phyloP scores from a whole-genome alignment of 1,139 yeast genomes.

The Candida tunisiensis region DNA sequence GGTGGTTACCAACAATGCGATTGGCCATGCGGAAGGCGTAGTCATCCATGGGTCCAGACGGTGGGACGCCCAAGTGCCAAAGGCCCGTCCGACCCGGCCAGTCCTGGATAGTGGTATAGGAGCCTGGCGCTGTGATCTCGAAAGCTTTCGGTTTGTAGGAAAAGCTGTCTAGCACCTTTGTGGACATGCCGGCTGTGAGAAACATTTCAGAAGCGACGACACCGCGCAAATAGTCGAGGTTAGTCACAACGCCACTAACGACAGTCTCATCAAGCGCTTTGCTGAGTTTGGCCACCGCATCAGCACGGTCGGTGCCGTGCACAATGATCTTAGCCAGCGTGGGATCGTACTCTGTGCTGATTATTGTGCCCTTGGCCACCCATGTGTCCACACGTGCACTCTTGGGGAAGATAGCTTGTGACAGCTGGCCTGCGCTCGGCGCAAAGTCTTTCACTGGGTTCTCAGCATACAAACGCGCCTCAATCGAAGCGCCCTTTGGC shows the following conservation, averaged over 20 bases:
- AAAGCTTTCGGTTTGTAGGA: conserved; percentile 68
- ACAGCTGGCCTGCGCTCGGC: conserved; percentile 92
- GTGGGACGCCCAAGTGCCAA: conserved; percentile 93
- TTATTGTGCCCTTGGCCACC: conserved; percentile 79
- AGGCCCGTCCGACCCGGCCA: conserved; percentile 83
- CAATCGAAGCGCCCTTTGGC: conserved; percentile 83
- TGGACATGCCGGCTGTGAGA: conserved; percentile 64
- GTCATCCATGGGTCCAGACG: conserved; percentile 96
- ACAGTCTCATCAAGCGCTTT: conserved; percentile 75
- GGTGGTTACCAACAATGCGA: conserved; percentile 73
- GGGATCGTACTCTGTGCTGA: conserved; percentile 92
- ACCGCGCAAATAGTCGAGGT: conserved; percentile 74
- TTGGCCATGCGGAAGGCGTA: conserved; percentile 82
- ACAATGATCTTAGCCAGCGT: conserved; percentile 93
- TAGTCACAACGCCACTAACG: conserved; percentile 77
- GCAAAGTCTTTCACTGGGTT: conserved; percentile 88
- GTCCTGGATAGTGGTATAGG: conserved; percentile 90
- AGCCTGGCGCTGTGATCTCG: conserved; percentile 77
- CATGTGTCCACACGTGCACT: conserved; percentile 93
- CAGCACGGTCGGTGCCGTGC: conserved; percentile 75
- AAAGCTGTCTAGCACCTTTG: conserved; percentile 75
- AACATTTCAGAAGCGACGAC: conserved; percentile 78
- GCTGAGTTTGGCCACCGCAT: conserved; percentile 61
- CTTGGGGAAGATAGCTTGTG: conserved; percentile 67
- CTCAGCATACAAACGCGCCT: conserved; percentile 91